A percentile compares a stretch with the other conserved stretches of the same genome.
These are phyloP conservation scores for Aspergillus eucalypticola DNA, from an alignment of 2,329 filamentous ascomycete genomes.

Conservation along the genomic window DNA sequence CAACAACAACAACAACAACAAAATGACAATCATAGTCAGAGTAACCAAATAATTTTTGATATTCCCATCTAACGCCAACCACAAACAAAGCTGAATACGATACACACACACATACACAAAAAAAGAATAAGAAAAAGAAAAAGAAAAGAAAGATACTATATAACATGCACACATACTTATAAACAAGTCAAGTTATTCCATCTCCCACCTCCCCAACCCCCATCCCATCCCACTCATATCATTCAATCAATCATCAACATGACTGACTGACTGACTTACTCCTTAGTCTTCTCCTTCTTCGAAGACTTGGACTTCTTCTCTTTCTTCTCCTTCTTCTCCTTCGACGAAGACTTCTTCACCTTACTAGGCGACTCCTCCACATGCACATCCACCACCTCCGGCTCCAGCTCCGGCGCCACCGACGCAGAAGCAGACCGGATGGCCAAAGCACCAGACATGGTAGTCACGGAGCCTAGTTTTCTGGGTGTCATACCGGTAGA, in stretches of 20 bases:
- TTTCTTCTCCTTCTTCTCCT: constrained; percentile 16
- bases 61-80: constrained; percentile 25
- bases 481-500: not conserved
- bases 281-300: constrained; percentile 26
- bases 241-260: no score
- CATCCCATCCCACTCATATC: not conserved
- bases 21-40: not conserved
- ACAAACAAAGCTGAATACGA: constrained; percentile 14
- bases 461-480: not conserved
- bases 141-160: constrained; percentile 16
- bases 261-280: not conserved
- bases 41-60: constrained; percentile 17
- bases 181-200: not conserved
- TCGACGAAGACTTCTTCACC: not conserved
- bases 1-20: no score
- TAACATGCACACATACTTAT: constrained; percentile 11
- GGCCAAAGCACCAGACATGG: constrained; percentile 27
- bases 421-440: constrained; percentile 22
- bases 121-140: not conserved
- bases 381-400: not conserved
- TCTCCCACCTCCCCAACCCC: not conserved
- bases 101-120: not conserved
- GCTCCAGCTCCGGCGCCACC: not conserved
- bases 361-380: constrained; percentile 10
- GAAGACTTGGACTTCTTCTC: constrained; percentile 27